Evolutionary conservation across 2,329 filamentous ascomycete species (phyloP).

Genomic region (Pseudogymnoascus sp.): DNA sequence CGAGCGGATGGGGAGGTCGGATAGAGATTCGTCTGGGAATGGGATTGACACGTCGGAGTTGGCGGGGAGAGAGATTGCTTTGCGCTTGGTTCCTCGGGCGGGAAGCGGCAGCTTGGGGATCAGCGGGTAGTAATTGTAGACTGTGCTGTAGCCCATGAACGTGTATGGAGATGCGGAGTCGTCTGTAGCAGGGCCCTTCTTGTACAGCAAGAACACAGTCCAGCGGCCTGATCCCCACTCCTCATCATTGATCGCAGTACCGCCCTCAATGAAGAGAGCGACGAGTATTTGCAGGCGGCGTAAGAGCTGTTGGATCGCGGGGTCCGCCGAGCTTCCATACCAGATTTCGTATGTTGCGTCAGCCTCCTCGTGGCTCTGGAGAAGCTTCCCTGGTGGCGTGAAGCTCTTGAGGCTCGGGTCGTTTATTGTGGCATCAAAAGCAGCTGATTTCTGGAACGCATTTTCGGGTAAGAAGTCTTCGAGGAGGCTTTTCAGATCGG

Average conservation of each 20-base stretch:
- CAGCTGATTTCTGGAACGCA: constrained; percentile 29
- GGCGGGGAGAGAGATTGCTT: constrained; percentile 12
- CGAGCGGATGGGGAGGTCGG: constrained; percentile 63
- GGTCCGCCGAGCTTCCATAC: constrained; percentile 65
- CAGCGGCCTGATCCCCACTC: constrained; percentile 72
- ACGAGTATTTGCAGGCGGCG: constrained; percentile 76
- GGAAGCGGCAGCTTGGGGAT: constrained; percentile 20
- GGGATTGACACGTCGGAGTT: constrained; percentile 34
- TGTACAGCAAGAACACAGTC: constrained; percentile 84
- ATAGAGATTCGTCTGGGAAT: constrained; percentile 32
- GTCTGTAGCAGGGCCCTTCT: constrained; percentile 43
- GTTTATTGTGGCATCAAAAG: constrained; percentile 11
- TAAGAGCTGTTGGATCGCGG: constrained; percentile 60
- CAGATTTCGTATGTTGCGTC: constrained; percentile 73
- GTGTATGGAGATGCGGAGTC: constrained; percentile 54
- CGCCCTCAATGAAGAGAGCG: constrained; percentile 86
- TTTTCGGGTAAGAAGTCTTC: constrained; percentile 57
- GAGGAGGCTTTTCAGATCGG: constrained; percentile 54
- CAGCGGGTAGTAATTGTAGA: constrained; percentile 56
- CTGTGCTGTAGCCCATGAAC: constrained; percentile 82
- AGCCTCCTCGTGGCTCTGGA: constrained; percentile 53
- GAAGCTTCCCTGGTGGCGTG: constrained; percentile 67
- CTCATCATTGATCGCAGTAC: constrained; percentile 62
- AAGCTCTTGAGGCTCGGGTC: constrained; percentile 31
- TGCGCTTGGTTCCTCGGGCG: not conserved